These are phyloP conservation scores for Venturia pyrina DNA, from an alignment of 2,329 filamentous ascomycete species.

Conservation along the genomic window DNA sequence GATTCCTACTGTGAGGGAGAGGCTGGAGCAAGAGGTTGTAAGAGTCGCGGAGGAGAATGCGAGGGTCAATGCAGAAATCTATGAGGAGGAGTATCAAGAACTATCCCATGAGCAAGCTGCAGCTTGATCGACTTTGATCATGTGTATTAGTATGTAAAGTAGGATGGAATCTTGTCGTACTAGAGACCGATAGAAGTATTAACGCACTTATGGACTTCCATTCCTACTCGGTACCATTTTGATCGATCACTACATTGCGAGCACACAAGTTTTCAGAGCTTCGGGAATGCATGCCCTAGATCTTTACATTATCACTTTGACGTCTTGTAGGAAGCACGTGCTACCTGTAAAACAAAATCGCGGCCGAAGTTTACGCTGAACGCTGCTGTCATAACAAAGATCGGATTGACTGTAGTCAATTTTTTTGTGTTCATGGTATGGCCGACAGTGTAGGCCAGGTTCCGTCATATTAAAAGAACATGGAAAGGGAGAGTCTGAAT, in stretches of 20 bases:
- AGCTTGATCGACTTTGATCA: no score
- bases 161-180: neutral
- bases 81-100: neutral
- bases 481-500: no score
- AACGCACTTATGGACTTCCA: neutral
- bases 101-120: neutral
- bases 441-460: no score
- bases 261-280: neutral
- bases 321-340: no score
- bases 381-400: no score
- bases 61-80: neutral
- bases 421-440: no score
- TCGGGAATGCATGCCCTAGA: no score
- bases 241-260: neutral
- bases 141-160: neutral
- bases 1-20: conserved; percentile 20
- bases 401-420: no score
- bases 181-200: neutral
- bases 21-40: conserved; percentile 21
- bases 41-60: conserved; percentile 6
- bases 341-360: no score
- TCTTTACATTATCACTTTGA: no score
- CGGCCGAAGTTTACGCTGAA: no score
- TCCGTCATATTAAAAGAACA: no score
- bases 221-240: neutral